Conservation (phyloP, 805 yeast species). For the Kregervanrija pseudodelftensis region DNA sequence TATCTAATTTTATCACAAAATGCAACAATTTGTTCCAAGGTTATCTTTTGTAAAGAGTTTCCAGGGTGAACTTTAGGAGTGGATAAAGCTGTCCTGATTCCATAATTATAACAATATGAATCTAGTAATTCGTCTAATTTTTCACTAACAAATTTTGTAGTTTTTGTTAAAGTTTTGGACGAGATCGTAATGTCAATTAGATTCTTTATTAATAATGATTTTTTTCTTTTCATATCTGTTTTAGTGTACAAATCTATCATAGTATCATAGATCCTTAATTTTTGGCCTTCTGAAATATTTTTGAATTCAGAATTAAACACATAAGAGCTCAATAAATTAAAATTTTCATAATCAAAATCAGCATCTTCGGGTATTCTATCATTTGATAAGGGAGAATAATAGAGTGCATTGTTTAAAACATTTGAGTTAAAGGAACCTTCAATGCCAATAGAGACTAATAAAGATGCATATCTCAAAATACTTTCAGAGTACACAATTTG, state of each 20-base stretch:
- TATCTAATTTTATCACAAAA: slow-evolving; percentile 49
- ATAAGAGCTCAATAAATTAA: slow-evolving; percentile 41
- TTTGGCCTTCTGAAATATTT: slow-evolving; percentile 42
- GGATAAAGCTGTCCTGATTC: slow-evolving; percentile 26
- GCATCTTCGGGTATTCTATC: background rate
- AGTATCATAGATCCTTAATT: slow-evolving; percentile 56
- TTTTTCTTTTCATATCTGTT: slow-evolving; percentile 58
- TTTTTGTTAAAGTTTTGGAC: slow-evolving; percentile 7
- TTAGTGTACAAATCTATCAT: slow-evolving; percentile 58
- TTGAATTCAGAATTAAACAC: slow-evolving; percentile 38
- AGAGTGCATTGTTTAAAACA: slow-evolving; percentile 39
- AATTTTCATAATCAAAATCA: slow-evolving; percentile 29
- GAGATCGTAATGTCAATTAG: slow-evolving; percentile 41
- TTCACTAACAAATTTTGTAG: slow-evolving; percentile 7
- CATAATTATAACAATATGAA: slow-evolving; percentile 45
- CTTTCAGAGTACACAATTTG: slow-evolving; percentile 72
- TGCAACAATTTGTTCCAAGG: slow-evolving; percentile 35
- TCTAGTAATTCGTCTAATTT: slow-evolving; percentile 30
- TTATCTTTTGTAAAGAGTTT: slow-evolving; percentile 32
- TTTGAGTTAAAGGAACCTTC: slow-evolving; percentile 41
- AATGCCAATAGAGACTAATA: slow-evolving; percentile 46
- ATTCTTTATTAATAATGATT: slow-evolving; percentile 62
- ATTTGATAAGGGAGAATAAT: slow-evolving; percentile 22
- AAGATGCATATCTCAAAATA: slow-evolving; percentile 53
- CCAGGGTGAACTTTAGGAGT: slow-evolving; percentile 1